Conservation (phyloP, 2,329 filamentous ascomycete species). For the Phialophora verrucosa region DNA sequence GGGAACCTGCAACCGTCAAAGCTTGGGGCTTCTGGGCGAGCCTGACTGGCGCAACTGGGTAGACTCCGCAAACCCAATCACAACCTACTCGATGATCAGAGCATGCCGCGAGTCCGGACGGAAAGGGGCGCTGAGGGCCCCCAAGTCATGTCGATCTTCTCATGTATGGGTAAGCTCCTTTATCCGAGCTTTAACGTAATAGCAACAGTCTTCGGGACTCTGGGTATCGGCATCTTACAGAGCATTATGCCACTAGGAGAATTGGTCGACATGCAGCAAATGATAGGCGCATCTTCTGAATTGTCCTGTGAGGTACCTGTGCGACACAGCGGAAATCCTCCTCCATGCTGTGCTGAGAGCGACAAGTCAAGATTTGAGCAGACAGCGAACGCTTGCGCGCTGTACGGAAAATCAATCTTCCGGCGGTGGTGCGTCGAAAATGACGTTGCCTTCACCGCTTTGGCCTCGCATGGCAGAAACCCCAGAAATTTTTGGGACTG, state of each 20-base stretch:
- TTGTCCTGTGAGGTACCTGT: not conserved
- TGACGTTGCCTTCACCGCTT: constrained; percentile 23
- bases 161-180: not conserved
- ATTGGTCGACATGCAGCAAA: not conserved
- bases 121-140: not conserved
- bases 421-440: not conserved
- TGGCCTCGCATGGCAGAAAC: constrained; percentile 25
- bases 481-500: constrained; percentile 22
- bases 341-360: not conserved
- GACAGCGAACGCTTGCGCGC: not conserved
- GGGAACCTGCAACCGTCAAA: not conserved
- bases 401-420: not conserved
- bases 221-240: not conserved
- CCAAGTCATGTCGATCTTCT: constrained; percentile 9
- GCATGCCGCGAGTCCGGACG: not conserved
- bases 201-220: not conserved
- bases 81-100: not conserved
- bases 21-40: not conserved
- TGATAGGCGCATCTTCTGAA: not conserved
- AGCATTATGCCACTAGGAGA: not conserved
- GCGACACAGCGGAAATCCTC: not conserved
- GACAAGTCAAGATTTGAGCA: not conserved
- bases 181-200: constrained; percentile 4
- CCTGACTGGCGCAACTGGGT: not conserved
- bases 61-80: constrained; percentile 6